These are phyloP conservation scores for Parafenestella ontariensis DNA, from an alignment of 2,329 filamentous ascomycete genomes.

Conservation along the genomic window DNA sequence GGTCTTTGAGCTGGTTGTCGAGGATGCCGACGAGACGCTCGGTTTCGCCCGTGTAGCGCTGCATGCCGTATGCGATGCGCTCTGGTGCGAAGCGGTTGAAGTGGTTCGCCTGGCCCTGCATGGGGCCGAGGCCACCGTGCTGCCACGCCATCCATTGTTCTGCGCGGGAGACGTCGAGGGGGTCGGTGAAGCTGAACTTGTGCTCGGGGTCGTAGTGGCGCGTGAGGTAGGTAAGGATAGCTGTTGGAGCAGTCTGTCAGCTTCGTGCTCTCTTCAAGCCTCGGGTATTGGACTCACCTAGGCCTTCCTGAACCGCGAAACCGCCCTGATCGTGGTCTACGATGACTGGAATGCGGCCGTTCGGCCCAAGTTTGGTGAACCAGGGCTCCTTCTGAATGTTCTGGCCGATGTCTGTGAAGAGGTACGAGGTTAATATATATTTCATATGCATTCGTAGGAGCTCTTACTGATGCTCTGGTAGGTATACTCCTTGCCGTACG, in stretches of 20 bases:
- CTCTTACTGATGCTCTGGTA: conserved; percentile 60
- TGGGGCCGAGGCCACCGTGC: conserved; percentile 53
- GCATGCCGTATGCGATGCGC: conserved; percentile 54
- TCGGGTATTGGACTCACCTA: conserved; percentile 27
- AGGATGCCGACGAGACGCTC: conserved; percentile 56
- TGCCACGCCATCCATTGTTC: conserved; percentile 72
- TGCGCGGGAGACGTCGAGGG: conserved; percentile 54
- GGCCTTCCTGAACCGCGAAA: conserved; percentile 60
- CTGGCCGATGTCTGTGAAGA: conserved; percentile 54
- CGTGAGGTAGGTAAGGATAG: conserved; percentile 55
- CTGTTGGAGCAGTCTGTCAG: conserved; percentile 24
- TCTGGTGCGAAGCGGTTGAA: conserved; percentile 54
- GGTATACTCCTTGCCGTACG: conserved; percentile 66
- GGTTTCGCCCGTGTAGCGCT: conserved; percentile 57
- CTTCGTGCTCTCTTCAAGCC: not conserved
- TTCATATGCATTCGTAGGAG: not conserved
- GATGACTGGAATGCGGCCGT: conserved; percentile 70
- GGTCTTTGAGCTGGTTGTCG: conserved; percentile 50
- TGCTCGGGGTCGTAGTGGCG: conserved; percentile 57
- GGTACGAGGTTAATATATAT: not conserved
- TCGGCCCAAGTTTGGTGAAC: conserved; percentile 69
- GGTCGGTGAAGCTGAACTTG: conserved; percentile 56
- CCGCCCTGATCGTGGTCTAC: conserved; percentile 69
- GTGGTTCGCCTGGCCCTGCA: conserved; percentile 53
- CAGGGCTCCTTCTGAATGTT: conserved; percentile 73